Base-by-base conservation (phyloP, 805 yeast genomes). In the Clavispora asparagi region DNA sequence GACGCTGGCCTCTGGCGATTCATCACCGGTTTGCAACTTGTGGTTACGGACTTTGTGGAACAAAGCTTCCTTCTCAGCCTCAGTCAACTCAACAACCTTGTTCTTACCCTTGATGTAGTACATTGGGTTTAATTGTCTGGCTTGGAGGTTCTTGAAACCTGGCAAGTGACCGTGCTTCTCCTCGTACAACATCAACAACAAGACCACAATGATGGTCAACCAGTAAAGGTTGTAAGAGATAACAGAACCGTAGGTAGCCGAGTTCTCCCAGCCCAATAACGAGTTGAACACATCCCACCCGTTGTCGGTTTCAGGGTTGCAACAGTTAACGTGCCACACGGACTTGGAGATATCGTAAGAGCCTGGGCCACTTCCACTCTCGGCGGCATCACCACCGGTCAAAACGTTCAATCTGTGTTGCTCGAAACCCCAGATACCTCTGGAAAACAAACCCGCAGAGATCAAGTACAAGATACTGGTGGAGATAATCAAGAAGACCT, bases 281-380 rank as follows among this genome's bases (percentile, higher is more conserved):
- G 97, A 88, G 62, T 92, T 92, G 78, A 92, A 92, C 51, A 92
- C 83, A 78, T 90, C 96, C 98, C 98, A 92, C 72, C 97, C 98
- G 57, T 84, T 82, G 68, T 85, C 92, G 48, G 77, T 74, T 67
- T 85, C 91, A 40, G 97, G 97, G 69, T 90, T 90, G 74, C 98
- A 92, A 73, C 97, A 92, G 77, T 92, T 90, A 51, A 92, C 95
- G 71, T 92, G 99, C 91, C 96, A 92, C 26, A 92, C 97, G 12
- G 86, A 70, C 60, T 77, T 78, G 42, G 74, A 59, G 59, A 92
- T 80, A 67, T 92, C 83, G 70, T 92, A 92, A 25, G 97, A 85
- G 63, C 99, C 99, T 38, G 96, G 92, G 56, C 99, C 99, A 45
- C 83, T 76, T 59, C 98, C 98, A 57, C 76, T 71, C 68, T 92